phyloP scores from a whole-genome alignment of 345 rosid species.

The Dipteronia sinensis region DNA sequence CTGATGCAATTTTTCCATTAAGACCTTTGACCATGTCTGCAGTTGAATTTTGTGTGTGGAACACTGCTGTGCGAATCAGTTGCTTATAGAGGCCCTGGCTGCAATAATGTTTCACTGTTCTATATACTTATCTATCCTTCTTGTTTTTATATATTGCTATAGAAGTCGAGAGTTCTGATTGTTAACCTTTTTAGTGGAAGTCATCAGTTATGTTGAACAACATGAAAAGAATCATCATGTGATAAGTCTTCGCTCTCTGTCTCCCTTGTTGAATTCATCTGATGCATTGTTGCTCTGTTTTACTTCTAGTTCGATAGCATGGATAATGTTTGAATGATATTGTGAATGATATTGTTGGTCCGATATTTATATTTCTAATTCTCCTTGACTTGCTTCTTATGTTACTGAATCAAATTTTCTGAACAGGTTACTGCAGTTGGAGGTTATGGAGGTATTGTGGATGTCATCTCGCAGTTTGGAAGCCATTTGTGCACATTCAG shows the following conservation, averaged over 20 bases:
- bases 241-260: background rate
- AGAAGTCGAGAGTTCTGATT: background rate
- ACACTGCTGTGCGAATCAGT: background rate
- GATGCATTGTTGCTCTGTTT: background rate
- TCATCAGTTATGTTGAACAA: background rate
- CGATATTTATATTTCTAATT: background rate
- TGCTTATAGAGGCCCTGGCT: background rate
- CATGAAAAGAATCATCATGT: background rate
- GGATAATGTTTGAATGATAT: constrained; percentile 4
- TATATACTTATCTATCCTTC: background rate
- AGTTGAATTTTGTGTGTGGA: background rate
- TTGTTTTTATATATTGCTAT: background rate
- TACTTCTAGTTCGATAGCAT: background rate
- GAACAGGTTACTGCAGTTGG: constrained; percentile 76
- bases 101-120: background rate
- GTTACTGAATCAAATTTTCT: background rate
- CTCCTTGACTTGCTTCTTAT: background rate
- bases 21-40: background rate
- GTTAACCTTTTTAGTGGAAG: background rate
- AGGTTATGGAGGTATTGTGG: constrained; percentile 92
- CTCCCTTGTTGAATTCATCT: background rate
- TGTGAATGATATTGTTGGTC: background rate
- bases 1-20: background rate
- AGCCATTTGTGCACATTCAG: constrained; percentile 92
- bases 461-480: constrained; percentile 84